Conservation (phyloP, 305 asterid species). For the Fraxinus greggii region DNA sequence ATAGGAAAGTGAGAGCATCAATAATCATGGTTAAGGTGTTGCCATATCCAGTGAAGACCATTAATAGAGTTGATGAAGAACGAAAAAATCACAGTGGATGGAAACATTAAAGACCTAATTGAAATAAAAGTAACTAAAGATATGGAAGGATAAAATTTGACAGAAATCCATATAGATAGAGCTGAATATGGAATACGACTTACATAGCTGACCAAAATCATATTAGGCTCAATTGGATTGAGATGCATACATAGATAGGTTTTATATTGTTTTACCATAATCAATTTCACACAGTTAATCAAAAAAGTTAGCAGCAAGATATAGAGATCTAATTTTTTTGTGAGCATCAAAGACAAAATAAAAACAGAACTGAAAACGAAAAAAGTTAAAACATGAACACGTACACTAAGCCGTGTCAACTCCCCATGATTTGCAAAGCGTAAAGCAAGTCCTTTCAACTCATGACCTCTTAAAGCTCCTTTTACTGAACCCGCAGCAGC, state of each 20-base stretch:
- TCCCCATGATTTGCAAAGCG: constrained; percentile 96
- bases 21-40: not conserved
- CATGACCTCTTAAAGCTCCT: constrained; percentile 88
- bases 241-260: not conserved
- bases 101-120: not conserved
- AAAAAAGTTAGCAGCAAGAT: not conserved
- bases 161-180: not conserved
- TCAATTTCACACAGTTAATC: not conserved
- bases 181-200: not conserved
- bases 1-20: not conserved
- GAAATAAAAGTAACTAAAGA: not conserved
- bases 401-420: constrained; percentile 85
- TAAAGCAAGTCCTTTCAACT: constrained; percentile 86
- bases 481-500: constrained; percentile 97
- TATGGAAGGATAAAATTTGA: not conserved
- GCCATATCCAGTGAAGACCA: not conserved
- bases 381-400: constrained; percentile 34
- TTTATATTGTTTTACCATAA: not conserved
- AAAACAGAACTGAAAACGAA: not conserved
- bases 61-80: not conserved
- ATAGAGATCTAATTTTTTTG: not conserved
- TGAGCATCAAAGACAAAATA: not conserved
- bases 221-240: not conserved
- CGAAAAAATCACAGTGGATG: not conserved
- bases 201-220: not conserved